Conservation (phyloP, 202 grass and related monocot species). For the Dendrocalamus latiflorus region DNA sequence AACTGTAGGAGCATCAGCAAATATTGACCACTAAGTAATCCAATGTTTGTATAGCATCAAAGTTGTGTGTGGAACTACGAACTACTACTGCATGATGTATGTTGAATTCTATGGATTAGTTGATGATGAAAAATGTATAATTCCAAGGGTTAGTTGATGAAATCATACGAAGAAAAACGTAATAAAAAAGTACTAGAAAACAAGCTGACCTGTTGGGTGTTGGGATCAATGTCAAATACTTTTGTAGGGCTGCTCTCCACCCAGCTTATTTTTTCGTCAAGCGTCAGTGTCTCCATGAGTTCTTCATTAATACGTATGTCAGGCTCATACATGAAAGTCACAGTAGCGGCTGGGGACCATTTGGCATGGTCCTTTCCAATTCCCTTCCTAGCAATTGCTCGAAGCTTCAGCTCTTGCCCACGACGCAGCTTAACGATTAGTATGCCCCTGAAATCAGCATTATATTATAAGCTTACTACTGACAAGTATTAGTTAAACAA, state of each 20-base stretch:
- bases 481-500: slow-evolving; percentile 2
- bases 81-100: background rate
- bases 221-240: slow-evolving; percentile 74
- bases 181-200: background rate
- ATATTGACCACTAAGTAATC: background rate
- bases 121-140: background rate
- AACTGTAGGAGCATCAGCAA: background rate
- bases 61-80: background rate
- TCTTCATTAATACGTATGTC: slow-evolving; percentile 89
- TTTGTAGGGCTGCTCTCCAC: slow-evolving; percentile 96
- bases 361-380: slow-evolving; percentile 98
- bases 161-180: background rate
- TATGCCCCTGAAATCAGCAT: slow-evolving; percentile 38
- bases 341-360: slow-evolving; percentile 95
- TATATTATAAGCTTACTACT: background rate
- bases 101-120: background rate
- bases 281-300: slow-evolving; percentile 70
- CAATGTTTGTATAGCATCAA: background rate
- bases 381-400: slow-evolving; percentile 87
- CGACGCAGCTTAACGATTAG: slow-evolving; percentile 87
- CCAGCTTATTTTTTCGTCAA: slow-evolving; percentile 70
- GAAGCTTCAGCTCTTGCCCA: slow-evolving; percentile 79
- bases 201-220: slow-evolving; percentile 67
- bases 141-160: background rate
- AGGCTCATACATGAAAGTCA: slow-evolving; percentile 99